Base-by-base conservation (phyloP, 768 basidiomycete genomes). In the Royoungia palumana region DNA sequence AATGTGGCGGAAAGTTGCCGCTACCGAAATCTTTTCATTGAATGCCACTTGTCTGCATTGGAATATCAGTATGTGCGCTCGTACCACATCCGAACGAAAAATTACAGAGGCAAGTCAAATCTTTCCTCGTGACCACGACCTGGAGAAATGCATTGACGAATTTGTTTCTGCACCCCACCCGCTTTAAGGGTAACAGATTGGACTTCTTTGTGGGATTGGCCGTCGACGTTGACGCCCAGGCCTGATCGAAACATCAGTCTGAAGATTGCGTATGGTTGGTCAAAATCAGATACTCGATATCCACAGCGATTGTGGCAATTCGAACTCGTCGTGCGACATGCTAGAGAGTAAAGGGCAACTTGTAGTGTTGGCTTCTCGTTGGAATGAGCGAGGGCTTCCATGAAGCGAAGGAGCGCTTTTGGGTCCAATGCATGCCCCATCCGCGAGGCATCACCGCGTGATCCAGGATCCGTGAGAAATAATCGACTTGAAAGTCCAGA, bases 31-130 rank as follows among this genome's bases (percentile, higher is more conserved):
- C 24, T 24, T 24, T 24, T 24, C 24, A 24, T 24, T 24, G 24
- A 24, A 24, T 17, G 21, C 30, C 17, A 44, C 35, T 2, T 44
- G 24, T 5, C 47, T 48, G 19, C 47, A 17, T 20, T 4, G n/a
- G 3, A 4, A 35, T 28, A 11, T 28, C 27, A 28, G 7, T 6
- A 11, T 28, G 11, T 28, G 27, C 11, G 11, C 27, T 11, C 11
- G 27, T 28, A 11, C 27, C 27, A 28, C 13, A 47, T 17, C 19
- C 24, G 16, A 13, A 16, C 21, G 21, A 36, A 12, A 24, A 7
- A 24, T 12, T 44, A 48, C 41, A 48, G 34, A 35, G 41, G 47
- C 16, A 34, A 34, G 17, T 48, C 25, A 4, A 48, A 48, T 25
- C 14, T 20, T 44, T 28, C 25, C 16, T 44, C 24, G 13, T 48